phyloP scores from a whole-genome alignment of 1,284 basidiomycete genomes.

The Pseudozyma sp. region DNA sequence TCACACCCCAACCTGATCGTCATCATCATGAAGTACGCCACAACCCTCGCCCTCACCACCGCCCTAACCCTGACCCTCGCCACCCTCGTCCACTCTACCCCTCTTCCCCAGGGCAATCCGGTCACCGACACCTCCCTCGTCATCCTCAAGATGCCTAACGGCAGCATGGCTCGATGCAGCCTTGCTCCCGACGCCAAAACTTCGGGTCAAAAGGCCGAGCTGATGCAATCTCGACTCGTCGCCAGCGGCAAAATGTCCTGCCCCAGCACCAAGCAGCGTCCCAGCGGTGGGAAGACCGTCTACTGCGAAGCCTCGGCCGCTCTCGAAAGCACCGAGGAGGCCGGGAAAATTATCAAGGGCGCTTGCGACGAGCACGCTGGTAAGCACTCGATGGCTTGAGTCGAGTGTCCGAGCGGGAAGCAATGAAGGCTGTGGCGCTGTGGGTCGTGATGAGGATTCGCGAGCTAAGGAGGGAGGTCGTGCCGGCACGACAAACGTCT shows the following conservation, averaged over 20 bases:
- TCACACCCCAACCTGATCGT: background rate
- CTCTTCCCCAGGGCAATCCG: background rate
- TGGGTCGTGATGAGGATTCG: too few species aligned
- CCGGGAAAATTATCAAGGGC: background rate
- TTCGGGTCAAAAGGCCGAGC: slow-evolving; percentile 5
- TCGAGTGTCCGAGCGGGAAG: background rate
- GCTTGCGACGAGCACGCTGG: slow-evolving; percentile 17
- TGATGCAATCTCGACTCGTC: slow-evolving; percentile 21
- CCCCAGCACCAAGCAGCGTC: background rate
- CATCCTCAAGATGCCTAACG: slow-evolving; percentile 14
- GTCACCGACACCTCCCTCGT: slow-evolving; percentile 8
- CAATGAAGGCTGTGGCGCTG: too few species aligned
- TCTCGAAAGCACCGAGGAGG: slow-evolving; percentile 1
- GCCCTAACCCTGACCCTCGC: slow-evolving; percentile 4
- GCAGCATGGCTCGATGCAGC: slow-evolving; percentile 4
- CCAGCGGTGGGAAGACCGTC: slow-evolving; percentile 5
- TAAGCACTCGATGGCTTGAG: background rate
- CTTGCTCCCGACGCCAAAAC: slow-evolving; percentile 2
- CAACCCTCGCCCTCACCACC: background rate
- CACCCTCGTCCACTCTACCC: background rate
- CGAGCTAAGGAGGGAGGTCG: background rate
- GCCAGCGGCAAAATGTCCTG: slow-evolving; percentile 23
- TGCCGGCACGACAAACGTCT: background rate
- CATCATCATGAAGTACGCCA: slow-evolving; percentile 1
- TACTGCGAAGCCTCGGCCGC: slow-evolving; percentile 15